Evolutionary conservation across 2,329 filamentous ascomycete species (phyloP).

Genomic region (Fusarium nisikadoi): DNA sequence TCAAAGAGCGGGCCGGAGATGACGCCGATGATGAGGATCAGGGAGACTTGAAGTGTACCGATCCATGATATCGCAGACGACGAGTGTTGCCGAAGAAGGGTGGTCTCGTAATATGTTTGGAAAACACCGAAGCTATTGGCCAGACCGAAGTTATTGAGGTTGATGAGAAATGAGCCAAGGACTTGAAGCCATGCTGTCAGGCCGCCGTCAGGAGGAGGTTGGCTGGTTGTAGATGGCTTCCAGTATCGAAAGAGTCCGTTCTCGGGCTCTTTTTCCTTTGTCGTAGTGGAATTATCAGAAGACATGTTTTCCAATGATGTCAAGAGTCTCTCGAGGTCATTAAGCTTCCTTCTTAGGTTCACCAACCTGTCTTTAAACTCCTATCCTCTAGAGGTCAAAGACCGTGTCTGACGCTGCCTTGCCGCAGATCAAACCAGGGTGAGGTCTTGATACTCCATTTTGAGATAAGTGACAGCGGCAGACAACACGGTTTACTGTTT

Average conservation of each 20-base stretch:
- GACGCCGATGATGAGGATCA: background rate
- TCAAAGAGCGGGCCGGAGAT: background rate
- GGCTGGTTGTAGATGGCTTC: background rate
- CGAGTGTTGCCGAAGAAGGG: background rate
- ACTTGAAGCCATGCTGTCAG: background rate
- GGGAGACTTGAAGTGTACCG: background rate
- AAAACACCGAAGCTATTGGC: background rate
- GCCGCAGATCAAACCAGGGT: background rate
- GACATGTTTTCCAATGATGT: background rate
- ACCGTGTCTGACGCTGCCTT: background rate
- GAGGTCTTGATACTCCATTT: background rate
- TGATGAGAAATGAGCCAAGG: background rate
- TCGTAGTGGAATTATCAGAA: background rate
- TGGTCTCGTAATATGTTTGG: background rate
- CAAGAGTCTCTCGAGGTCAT: background rate
- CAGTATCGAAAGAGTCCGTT: background rate
- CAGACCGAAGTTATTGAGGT: background rate
- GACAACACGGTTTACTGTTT: background rate
- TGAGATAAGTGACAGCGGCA: background rate
- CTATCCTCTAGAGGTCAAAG: background rate
- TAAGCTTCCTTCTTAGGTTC: rapidly evolving
- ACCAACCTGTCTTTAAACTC: background rate
- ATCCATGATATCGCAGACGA: background rate
- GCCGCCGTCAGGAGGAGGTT: background rate
- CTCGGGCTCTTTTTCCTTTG: background rate